Conservation (phyloP, 345 rosid species). For the Citropsis articulata region DNA sequence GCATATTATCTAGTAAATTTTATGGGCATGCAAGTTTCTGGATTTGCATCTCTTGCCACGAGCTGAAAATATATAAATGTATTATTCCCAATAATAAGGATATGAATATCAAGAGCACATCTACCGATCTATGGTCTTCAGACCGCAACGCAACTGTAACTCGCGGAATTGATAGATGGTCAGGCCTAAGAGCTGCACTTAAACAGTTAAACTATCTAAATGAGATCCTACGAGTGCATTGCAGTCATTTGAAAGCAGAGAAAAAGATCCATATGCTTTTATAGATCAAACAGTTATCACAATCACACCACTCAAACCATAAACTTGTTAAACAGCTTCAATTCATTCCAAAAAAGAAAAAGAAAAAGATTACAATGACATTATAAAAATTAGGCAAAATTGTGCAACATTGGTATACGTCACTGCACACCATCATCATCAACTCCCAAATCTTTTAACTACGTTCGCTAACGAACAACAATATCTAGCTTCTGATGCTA, state of each 20-base stretch:
- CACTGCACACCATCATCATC: constrained; percentile 27
- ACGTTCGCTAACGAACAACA: constrained; percentile 45
- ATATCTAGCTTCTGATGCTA: constrained; percentile 62
- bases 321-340: background rate
- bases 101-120: no score
- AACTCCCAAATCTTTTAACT: constrained; percentile 44
- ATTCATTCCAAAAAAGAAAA: background rate
- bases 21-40: background rate
- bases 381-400: background rate
- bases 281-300: background rate
- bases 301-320: background rate
- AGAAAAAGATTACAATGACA: background rate
- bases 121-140: background rate
- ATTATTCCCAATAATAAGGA: no score
- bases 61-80: no score
- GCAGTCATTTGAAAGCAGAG: background rate
- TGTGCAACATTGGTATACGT: background rate
- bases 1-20: background rate
- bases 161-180: background rate
- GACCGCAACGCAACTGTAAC: background rate
- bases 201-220: background rate
- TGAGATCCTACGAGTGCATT: background rate
- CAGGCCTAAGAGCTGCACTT: background rate
- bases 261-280: background rate
- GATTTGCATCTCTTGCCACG: background rate